Evolutionary conservation across 441 rosid genomes (phyloP).

Genomic region (Pelargonium exstipulatum): DNA sequence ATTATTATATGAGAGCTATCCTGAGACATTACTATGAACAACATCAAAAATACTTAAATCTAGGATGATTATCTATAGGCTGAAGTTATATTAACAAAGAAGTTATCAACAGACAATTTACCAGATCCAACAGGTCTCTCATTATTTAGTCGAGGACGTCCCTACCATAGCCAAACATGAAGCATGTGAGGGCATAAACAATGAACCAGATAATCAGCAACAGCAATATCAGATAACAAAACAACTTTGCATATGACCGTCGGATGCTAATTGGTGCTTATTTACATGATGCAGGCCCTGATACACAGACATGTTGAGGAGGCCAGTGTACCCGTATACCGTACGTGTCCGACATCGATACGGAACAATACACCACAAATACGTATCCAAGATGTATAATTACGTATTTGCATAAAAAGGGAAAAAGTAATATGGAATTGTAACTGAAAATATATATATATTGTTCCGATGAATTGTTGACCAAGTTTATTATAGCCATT

Average conservation of each 20-base stretch:
- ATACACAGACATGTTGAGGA: no score
- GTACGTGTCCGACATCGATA: no score
- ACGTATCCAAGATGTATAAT: no score
- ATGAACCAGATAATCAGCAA: neutral
- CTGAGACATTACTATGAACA: neutral
- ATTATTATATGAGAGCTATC: neutral
- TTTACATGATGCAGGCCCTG: no score
- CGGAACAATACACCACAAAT: no score
- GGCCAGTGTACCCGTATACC: no score
- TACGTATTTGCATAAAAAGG: no score
- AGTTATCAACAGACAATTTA: constrained; percentile 16
- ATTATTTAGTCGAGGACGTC: constrained; percentile 21
- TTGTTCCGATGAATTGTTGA: no score
- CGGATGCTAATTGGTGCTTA: no score
- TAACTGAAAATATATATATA: no score
- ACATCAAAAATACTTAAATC: neutral
- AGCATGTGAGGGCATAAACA: constrained; percentile 1
- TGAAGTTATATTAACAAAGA: neutral
- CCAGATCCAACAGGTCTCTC: constrained; percentile 22
- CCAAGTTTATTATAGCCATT: no score
- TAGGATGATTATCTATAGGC: neutral
- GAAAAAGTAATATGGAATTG: no score
- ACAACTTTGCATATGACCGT: neutral
- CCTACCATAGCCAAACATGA: constrained; percentile 26
- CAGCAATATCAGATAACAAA: neutral